phyloP scores from a whole-genome alignment of 208 protist genomes.

The Angomonas deanei region DNA sequence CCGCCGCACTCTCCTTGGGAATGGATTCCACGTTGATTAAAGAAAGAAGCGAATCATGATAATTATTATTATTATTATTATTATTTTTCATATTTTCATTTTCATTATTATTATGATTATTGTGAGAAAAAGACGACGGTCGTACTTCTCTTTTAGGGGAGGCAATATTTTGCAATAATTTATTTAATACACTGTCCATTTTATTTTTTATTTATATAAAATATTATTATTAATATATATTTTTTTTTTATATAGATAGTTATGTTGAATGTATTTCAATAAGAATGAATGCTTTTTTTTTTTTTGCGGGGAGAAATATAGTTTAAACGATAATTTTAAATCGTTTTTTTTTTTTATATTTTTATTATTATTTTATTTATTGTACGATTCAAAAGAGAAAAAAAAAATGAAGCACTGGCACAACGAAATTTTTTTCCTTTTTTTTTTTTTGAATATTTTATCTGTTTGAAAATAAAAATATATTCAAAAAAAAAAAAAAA shows the following conservation, averaged over 20 bases:
- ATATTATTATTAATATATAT: background rate
- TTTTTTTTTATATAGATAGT: no score
- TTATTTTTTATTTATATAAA: slow-evolving; percentile 6
- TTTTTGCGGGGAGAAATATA: background rate
- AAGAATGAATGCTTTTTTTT: no score
- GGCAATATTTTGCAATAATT: background rate
- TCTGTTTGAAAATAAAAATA: slow-evolving; percentile 1
- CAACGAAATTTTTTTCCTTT: background rate
- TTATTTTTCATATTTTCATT: background rate
- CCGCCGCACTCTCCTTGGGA: no score
- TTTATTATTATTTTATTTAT: background rate
- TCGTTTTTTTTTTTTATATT: background rate
- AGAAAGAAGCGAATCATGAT: background rate
- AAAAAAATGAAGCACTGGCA: background rate
- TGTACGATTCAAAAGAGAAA: background rate
- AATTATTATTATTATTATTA: slow-evolving; percentile 2
- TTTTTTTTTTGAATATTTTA: no score
- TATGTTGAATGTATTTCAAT: no score
- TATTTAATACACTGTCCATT: background rate
- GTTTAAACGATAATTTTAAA: background rate
- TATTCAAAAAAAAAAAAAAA: background rate
- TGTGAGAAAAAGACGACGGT: no score
- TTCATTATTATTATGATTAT: no score
- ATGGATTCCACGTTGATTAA: no score
- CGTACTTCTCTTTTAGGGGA: background rate